Evolutionary conservation across 2,329 filamentous ascomycete genomes (phyloP), one percentile per base, ranked within the genome.

Genomic region (Colletotrichum tamarilloi): DNA sequence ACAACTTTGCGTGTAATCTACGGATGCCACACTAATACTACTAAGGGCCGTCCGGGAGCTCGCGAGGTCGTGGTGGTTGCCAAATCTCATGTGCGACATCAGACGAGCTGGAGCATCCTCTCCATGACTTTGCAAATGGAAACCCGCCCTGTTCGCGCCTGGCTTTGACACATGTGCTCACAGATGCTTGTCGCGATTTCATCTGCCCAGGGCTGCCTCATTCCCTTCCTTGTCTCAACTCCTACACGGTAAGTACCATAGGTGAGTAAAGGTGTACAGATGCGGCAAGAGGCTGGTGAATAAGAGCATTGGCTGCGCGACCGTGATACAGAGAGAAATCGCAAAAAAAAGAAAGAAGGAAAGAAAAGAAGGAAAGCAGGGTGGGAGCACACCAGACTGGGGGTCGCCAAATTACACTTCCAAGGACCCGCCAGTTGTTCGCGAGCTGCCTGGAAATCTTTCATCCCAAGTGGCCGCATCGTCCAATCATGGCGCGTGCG

Each of bases 401-500:
- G 64, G 69, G 38, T 62, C 24, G 52, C 65, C 58, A 68, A 58
- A 72, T 62, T 72, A 52, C 68, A 68, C 56, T 62, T 68, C 56
- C 26, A 26, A n/a, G 28, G 53, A 52, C 42, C 69, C 52, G 38
- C 58, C 65, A 63, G 52, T 72, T 58, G 65, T 63, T 63, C 57
- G 65, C 58, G 58, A 32, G 52, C 19, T 56, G 38, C 65, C 57
- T 62, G 65, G 56, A 68, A 68, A 16, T 28, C 22, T 60, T 42
- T 68, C 65, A 24, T 72, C 58, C 65, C 52, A 62, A 63, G 30
- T 52, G 26, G 68, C 24, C 38, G 38, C 38, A 68, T 68, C 69
- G 53, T 68, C 69, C 69, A 72, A 72, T 68, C 38, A 72, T 62
- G 65, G 55, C 58, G 58, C 38, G 57, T 68, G 52, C 38, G 58